Evolutionary conservation across 83 land plant genomes (phyloP), one percentile per base, ranked within the genome.

Genomic region (Thuja plicata): DNA sequence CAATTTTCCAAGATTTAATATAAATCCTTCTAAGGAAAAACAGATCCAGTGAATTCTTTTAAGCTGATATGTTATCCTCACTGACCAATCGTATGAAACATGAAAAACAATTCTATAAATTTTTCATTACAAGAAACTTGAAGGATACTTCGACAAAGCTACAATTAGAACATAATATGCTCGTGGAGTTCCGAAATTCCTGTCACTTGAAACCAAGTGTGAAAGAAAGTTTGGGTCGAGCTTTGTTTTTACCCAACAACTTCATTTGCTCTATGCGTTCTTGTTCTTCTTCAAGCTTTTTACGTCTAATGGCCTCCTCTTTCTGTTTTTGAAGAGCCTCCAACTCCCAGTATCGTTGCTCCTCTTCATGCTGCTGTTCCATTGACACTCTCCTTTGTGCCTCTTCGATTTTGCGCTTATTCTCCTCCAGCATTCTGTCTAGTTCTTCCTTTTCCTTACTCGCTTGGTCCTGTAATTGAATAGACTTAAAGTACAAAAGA

Each of bases 221-320:
- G 90, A 98, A 96, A 6, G 99, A 98, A 30, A 98, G 87, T 86
- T 98, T 98, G 0, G 99, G 99, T 0, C 99, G 94, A 57, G 99
- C 88, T 87, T 98, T 98, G 90, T 98, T 97, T 91, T 98, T 98
- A 34, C 99, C 99, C 87, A 98, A 88, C 41, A 98, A 86, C 78
- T 93, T 94, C 97, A 98, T 98, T 86, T 97, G 99, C 6, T 95
- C 94, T 5, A 87, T 89, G 41, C 95, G 94, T 85, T 97, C 95
- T 91, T 96, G 92, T 86, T 98, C 99, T 81, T 98, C 99, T 89
- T 98, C 95, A 89, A 94, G 91, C 87, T 94, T 98, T 89, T 95
- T 98, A 82, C 97, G 91, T 48, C 94, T 60, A 91, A 94, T 13
- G 1, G 93, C 90, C 87, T 98, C 99, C 89, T 98, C 99, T 77